Conservation (phyloP, 2,329 filamentous ascomycete genomes). For the Aspergillus novoparasiticus region DNA sequence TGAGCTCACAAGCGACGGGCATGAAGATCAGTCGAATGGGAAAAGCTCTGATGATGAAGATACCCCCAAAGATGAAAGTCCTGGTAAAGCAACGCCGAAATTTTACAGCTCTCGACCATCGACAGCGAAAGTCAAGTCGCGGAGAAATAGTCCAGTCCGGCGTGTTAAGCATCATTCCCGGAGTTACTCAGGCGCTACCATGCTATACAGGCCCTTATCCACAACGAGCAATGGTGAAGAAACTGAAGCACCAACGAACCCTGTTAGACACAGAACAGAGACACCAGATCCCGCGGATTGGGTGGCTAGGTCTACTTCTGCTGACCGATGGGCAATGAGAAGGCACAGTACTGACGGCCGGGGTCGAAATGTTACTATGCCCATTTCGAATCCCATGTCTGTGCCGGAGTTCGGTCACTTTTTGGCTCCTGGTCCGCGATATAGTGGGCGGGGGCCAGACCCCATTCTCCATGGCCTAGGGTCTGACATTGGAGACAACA, state of each 20-base stretch:
- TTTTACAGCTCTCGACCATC: conserved; percentile 43
- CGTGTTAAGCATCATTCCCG: conserved; percentile 61
- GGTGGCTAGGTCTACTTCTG: conserved; percentile 42
- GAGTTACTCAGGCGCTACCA: conserved; percentile 78
- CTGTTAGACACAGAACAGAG: conserved; percentile 25
- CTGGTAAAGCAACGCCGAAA: conserved; percentile 33
- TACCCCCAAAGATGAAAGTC: conserved; percentile 15
- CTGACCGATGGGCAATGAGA: conserved; percentile 48
- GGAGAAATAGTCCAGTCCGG: conserved; percentile 38
- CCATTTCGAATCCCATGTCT: conserved; percentile 57
- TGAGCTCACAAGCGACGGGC: conserved; percentile 80
- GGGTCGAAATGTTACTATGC: conserved; percentile 60
- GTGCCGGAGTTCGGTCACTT: conserved; percentile 60
- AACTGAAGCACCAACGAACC: conserved; percentile 27
- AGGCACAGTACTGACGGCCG: conserved; percentile 42
- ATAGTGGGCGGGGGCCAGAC: conserved; percentile 50
- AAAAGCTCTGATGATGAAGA: conserved; percentile 21
- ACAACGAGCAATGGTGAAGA: conserved; percentile 45
- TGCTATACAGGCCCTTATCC: conserved; percentile 73
- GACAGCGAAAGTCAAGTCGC: conserved; percentile 45
- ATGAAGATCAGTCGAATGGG: conserved; percentile 52
- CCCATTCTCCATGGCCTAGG: conserved; percentile 74
- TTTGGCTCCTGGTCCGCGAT: conserved; percentile 47
- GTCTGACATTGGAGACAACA: conserved; percentile 70
- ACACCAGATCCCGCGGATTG: conserved; percentile 37